These are phyloP conservation scores for Emergomyces africanus DNA, from an alignment of 2,329 filamentous ascomycete genomes.

Conservation along the genomic window DNA sequence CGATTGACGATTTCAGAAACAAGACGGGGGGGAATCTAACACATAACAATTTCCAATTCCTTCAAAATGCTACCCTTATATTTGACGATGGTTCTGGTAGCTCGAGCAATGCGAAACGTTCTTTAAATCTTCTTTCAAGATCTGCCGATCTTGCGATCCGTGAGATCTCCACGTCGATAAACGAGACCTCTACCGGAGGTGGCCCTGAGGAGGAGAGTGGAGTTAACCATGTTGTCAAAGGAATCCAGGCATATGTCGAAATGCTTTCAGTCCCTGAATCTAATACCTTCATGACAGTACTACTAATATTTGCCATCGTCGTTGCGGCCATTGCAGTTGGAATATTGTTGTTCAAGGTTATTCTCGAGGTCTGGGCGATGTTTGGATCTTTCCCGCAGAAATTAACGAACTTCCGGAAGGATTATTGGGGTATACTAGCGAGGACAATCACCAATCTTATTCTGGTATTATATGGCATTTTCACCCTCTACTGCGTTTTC, in stretches of 20 bases:
- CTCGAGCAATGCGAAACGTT: slow-evolving; percentile 41
- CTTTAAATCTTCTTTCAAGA: slow-evolving; percentile 31
- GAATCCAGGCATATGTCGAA: slow-evolving; percentile 73
- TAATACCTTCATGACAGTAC: slow-evolving; percentile 92
- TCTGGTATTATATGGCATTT: slow-evolving; percentile 81
- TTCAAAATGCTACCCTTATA: slow-evolving; percentile 64
- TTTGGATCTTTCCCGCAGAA: slow-evolving; percentile 73
- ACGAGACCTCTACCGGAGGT: slow-evolving; percentile 25
- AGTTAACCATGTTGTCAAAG: slow-evolving; percentile 48
- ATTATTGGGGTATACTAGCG: slow-evolving; percentile 89
- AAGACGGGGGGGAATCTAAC: slow-evolving; percentile 80
- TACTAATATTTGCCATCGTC: slow-evolving; percentile 77
- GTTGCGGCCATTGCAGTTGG: slow-evolving; percentile 72
- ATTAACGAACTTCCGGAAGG: slow-evolving; percentile 74
- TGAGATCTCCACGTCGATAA: slow-evolving; percentile 31
- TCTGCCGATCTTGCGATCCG: slow-evolving; percentile 41
- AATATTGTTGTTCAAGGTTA: slow-evolving; percentile 79
- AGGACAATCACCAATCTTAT: slow-evolving; percentile 84
- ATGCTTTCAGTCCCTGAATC: slow-evolving; percentile 71
- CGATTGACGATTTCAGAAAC: slow-evolving; percentile 73
- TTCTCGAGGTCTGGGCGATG: slow-evolving; percentile 84
- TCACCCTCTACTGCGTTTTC: slow-evolving; percentile 92
- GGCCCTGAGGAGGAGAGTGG: slow-evolving; percentile 24
- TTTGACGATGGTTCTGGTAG: slow-evolving; percentile 49
- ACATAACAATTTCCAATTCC: slow-evolving; percentile 58